These are phyloP conservation scores for Chrysophaeum taylorii DNA, from an alignment of 352 stramenopile genomes.

Conservation along the genomic window DNA sequence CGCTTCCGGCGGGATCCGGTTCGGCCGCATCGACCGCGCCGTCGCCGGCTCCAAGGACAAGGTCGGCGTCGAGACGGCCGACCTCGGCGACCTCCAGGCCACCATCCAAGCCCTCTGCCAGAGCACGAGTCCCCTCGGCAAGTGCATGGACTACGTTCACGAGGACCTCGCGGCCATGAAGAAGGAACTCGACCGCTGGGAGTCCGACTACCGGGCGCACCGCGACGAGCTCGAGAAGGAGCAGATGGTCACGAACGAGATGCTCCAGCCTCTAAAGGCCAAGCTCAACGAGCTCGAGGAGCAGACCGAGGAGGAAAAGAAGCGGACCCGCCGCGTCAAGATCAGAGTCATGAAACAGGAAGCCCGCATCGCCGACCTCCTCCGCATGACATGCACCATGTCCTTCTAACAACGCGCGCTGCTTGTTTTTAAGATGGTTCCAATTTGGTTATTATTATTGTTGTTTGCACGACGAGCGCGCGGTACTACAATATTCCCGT, in stretches of 20 bases:
- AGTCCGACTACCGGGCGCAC: constrained; percentile 62
- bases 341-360: constrained; percentile 80
- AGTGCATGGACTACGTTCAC: constrained; percentile 80
- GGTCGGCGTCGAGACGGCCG: constrained; percentile 18
- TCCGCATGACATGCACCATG: constrained; percentile 31
- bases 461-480: too few species aligned
- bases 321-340: constrained; percentile 80
- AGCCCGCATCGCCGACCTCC: constrained; percentile 69
- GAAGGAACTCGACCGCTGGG: constrained; percentile 79
- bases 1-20: constrained; percentile 23
- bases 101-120: constrained; percentile 80
- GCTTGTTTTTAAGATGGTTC: too few species aligned
- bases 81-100: constrained; percentile 41
- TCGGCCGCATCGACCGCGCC: constrained; percentile 23
- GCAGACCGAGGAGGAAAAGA: constrained; percentile 63
- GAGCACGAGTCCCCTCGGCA: constrained; percentile 67
- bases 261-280: constrained; percentile 60
- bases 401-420: too few species aligned
- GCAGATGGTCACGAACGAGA: constrained; percentile 59
- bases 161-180: constrained; percentile 83
- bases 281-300: constrained; percentile 71
- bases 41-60: constrained; percentile 12
- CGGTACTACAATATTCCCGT: too few species aligned
- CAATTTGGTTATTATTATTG: too few species aligned
- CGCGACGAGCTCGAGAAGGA: constrained; percentile 63